Evolutionary conservation across 352 stramenopile genomes (phyloP).

Genomic region (Phytophthora citrophthora): DNA sequence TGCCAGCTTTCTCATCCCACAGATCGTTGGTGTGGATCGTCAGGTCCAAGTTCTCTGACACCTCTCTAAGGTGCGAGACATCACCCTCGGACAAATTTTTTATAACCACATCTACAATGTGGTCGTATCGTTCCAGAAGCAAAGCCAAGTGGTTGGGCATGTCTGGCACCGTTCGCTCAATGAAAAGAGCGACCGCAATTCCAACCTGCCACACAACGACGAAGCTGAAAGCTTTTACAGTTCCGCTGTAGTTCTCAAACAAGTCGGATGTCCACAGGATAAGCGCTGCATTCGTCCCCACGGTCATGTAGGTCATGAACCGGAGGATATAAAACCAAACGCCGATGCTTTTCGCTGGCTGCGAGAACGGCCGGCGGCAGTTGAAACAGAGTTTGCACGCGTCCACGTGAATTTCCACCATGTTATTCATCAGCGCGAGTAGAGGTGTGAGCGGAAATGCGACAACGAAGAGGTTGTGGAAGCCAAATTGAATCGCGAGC

Average conservation of each 20-base stretch:
- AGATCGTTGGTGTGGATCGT: conserved; percentile 69
- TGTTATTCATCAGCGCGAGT: conserved; percentile 88
- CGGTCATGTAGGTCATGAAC: conserved; percentile 73
- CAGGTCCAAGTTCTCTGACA: conserved; percentile 64
- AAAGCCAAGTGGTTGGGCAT: conserved; percentile 47
- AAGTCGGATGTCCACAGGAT: conserved; percentile 75
- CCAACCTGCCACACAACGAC: conserved; percentile 69
- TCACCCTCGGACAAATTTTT: conserved; percentile 63
- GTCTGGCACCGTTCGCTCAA: conserved; percentile 63
- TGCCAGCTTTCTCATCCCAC: conserved; percentile 46
- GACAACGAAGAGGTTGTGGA: conserved; percentile 93
- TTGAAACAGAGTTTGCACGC: conserved; percentile 62
- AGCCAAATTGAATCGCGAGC: conserved; percentile 94
- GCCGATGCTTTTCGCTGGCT: conserved; percentile 84
- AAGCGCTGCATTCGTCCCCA: conserved; percentile 72
- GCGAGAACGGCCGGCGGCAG: conserved; percentile 72
- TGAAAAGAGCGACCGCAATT: conserved; percentile 52
- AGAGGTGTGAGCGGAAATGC: conserved; percentile 92
- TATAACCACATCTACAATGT: conserved; percentile 76
- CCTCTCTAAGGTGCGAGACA: conserved; percentile 62
- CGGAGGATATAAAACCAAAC: conserved; percentile 88
- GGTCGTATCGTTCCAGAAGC: conserved; percentile 59
- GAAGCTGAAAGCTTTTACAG: conserved; percentile 63
- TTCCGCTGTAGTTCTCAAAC: conserved; percentile 43
- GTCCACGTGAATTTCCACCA: conserved; percentile 91